These are phyloP conservation scores for Tilletia caries DNA, from an alignment of 1,284 basidiomycete species.

Conservation along the genomic window DNA sequence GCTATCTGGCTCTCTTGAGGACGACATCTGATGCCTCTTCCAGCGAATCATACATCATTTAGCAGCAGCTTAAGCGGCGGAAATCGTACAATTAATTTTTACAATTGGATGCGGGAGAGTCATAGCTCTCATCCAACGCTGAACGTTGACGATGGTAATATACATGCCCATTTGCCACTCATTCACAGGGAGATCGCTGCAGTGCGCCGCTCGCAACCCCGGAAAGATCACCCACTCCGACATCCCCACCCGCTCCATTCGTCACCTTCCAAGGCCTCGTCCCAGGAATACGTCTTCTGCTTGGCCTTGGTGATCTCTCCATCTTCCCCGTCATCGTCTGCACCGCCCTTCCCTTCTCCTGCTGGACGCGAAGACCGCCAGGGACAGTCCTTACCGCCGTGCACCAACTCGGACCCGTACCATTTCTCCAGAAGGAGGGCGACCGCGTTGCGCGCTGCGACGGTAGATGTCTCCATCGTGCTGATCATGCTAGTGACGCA, in stretches of 20 bases:
- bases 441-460: conserved; percentile 71
- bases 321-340: conserved; percentile 11
- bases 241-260: conserved; percentile 51
- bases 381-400: conserved; percentile 33
- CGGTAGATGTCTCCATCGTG: conserved; percentile 87
- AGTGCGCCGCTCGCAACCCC: background rate
- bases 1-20: conserved; percentile 43
- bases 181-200: too few species aligned
- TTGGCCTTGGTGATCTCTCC: too few species aligned
- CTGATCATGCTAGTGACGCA: conserved; percentile 17
- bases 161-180: too few species aligned
- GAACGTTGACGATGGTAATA: too few species aligned
- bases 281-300: background rate
- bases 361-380: conserved; percentile 18
- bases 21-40: background rate
- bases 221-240: conserved; percentile 26
- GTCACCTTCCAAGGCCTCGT: conserved; percentile 18
- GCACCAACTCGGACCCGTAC: conserved; percentile 43
- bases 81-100: background rate
- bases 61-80: too few species aligned
- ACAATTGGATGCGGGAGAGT: background rate
- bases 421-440: conserved; percentile 36
- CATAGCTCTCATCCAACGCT: too few species aligned
- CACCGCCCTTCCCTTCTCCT: too few species aligned
- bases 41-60: too few species aligned